phyloP scores from a whole-genome alignment of 257 asterid genomes.

The Petunia axillaris region DNA sequence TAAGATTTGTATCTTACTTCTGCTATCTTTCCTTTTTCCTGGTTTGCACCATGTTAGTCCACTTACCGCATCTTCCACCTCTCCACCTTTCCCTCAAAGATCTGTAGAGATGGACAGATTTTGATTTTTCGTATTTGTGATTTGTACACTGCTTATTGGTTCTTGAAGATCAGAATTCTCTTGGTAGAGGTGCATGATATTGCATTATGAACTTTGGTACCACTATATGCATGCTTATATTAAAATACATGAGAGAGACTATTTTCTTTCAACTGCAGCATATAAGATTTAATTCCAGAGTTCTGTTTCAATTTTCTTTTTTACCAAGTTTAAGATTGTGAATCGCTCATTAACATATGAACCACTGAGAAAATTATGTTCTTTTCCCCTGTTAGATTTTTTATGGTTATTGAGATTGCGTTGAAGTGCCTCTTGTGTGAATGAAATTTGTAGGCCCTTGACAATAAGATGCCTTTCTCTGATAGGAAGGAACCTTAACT shows the following conservation, averaged over 20 bases:
- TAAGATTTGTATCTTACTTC: not conserved
- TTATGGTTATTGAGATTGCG: not conserved
- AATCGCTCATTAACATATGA: not conserved
- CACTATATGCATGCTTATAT: not conserved
- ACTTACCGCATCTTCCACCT: not conserved
- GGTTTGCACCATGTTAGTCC: not conserved
- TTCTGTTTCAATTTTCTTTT: too few relatives aligned
- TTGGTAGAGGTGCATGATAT: conserved; percentile 2
- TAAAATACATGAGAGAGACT: not conserved
- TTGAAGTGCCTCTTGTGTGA: not conserved
- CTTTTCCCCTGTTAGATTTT: not conserved
- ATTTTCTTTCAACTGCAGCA: not conserved
- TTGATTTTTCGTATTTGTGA: not conserved
- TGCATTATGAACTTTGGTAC: not conserved
- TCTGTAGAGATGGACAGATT: conserved; percentile 5
- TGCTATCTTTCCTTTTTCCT: not conserved
- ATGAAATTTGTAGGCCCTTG: not conserved
- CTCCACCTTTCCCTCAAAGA: not conserved
- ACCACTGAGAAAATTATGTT: not conserved
- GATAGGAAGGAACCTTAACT: not conserved
- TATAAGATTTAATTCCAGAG: not conserved
- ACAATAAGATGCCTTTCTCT: not conserved
- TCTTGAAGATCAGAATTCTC: not conserved
- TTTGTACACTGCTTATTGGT: not conserved
- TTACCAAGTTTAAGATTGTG: not conserved